Conservation (phyloP, 495 filamentous ascomycete species). For the Aspergillus wentii region DNA sequence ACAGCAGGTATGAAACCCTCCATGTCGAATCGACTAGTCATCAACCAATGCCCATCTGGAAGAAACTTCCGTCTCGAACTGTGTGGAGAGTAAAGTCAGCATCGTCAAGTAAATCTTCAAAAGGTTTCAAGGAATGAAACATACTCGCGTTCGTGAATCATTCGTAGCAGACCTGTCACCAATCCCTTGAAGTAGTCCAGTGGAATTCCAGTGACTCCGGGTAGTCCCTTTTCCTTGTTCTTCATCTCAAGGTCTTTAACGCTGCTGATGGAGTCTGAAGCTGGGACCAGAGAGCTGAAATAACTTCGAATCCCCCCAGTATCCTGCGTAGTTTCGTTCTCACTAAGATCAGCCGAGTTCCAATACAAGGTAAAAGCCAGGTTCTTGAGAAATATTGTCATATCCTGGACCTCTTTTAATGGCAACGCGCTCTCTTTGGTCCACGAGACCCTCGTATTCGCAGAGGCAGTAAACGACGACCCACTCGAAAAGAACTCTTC, state of each 20-base stretch:
- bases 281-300: conserved; percentile 36
- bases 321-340: conserved; percentile 41
- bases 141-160: conserved; percentile 89
- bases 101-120: conserved; percentile 4
- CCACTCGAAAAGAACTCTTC: conserved; percentile 54
- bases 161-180: conserved; percentile 75
- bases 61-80: conserved; percentile 81
- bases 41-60: conserved; percentile 82
- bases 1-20: conserved; percentile 82
- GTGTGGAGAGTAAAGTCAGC: conserved; percentile 1
- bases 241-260: conserved; percentile 31
- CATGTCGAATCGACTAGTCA: conserved; percentile 91
- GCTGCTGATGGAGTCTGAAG: conserved; percentile 17
- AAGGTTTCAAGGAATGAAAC: conserved; percentile 11
- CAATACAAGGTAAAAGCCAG: conserved; percentile 90
- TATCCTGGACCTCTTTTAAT: conserved; percentile 62
- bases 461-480: conserved; percentile 29
- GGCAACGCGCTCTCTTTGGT: conserved; percentile 65
- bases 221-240: conserved; percentile 41
- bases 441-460: conserved; percentile 36
- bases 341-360: conserved; percentile 64
- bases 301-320: conserved; percentile 51
- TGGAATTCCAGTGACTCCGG: conserved; percentile 64
- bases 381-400: conserved; percentile 86
- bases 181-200: conserved; percentile 74